A percentile compares a stretch with the other conserved stretches of the same genome.
Evolutionary conservation across 768 basidiomycete species (phyloP).

Genomic region (Boletus edulis): DNA sequence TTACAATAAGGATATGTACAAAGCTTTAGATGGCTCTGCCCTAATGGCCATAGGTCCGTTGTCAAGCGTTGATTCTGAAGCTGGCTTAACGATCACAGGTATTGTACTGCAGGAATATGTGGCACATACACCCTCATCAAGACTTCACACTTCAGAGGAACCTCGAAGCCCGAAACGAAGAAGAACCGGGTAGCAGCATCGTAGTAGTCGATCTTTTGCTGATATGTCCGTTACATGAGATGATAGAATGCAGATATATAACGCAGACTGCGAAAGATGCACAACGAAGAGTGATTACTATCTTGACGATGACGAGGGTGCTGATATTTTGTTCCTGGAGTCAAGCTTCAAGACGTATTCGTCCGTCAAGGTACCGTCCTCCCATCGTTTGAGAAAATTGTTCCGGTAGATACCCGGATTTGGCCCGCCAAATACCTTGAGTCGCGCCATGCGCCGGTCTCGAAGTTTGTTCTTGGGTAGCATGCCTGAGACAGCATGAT

Average conservation of each 20-base stretch:
- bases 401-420: slow-evolving; percentile 74
- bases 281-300: background rate
- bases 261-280: background rate
- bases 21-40: slow-evolving; percentile 67
- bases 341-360: slow-evolving; percentile 29
- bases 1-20: slow-evolving; percentile 63
- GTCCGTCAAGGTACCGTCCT: slow-evolving; percentile 69
- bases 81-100: slow-evolving; percentile 36
- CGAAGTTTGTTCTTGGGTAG: slow-evolving; percentile 97
- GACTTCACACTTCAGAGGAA: background rate
- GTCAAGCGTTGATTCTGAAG: background rate
- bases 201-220: background rate
- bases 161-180: slow-evolving; percentile 4
- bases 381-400: slow-evolving; percentile 82
- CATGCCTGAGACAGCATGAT: slow-evolving; percentile 97
- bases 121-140: slow-evolving; percentile 28
- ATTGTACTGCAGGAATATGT: slow-evolving; percentile 71
- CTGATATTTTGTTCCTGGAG: slow-evolving; percentile 15
- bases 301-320: background rate
- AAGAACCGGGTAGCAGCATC: background rate
- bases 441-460: slow-evolving; percentile 79
- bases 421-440: slow-evolving; percentile 83
- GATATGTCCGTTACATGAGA: background rate
- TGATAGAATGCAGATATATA: slow-evolving; percentile 7
- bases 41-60: slow-evolving; percentile 66